Evolutionary conservation across 257 asterid genomes (phyloP).

Genomic region (Solanum verrucosum): DNA sequence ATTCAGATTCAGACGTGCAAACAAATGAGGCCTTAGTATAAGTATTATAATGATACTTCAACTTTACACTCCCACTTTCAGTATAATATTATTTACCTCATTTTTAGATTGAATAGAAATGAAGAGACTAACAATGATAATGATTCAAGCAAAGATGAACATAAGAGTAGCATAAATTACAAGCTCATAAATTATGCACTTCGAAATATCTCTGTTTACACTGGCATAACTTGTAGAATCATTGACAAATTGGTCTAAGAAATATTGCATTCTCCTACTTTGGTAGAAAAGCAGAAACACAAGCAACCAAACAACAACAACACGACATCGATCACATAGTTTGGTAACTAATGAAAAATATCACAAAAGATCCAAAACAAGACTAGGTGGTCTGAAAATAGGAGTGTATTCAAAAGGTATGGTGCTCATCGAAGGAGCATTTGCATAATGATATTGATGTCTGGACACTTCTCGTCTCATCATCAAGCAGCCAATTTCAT

Average conservation of each 20-base stretch:
- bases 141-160: background rate
- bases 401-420: background rate
- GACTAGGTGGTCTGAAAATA: background rate
- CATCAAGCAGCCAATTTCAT: background rate
- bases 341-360: background rate
- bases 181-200: background rate
- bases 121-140: background rate
- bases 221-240: background rate
- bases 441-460: background rate
- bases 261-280: background rate
- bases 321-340: background rate
- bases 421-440: background rate
- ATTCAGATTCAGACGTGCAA: too few relatives aligned
- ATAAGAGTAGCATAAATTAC: background rate
- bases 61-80: background rate
- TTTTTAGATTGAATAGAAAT: background rate
- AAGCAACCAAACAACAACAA: background rate
- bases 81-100: background rate
- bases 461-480: background rate
- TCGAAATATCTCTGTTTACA: background rate
- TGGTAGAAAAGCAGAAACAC: background rate
- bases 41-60: background rate
- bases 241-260: background rate
- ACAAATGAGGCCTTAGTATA: too few relatives aligned
- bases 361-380: background rate